Conservation (phyloP, 805 yeast species). For the Zygosaccharomyces pseudorouxii region DNA sequence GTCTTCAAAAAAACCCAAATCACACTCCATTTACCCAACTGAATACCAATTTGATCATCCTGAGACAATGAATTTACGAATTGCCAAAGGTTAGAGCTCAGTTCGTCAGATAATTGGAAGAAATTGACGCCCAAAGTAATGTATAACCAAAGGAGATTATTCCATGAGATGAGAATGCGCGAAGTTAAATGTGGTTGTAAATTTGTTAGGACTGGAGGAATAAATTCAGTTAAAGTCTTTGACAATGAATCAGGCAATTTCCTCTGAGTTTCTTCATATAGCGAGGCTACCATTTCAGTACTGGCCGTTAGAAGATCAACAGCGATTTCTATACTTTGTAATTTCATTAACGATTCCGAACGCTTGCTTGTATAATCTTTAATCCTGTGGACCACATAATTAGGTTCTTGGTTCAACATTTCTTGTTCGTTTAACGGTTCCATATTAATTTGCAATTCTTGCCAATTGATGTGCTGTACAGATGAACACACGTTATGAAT, state of each 20-base stretch:
- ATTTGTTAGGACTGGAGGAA: conserved; percentile 39
- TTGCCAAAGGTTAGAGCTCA: conserved; percentile 18
- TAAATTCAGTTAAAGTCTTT: conserved; percentile 16
- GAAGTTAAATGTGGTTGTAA: conserved; percentile 47
- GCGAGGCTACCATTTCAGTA: conserved; percentile 50
- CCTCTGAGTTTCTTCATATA: conserved; percentile 18
- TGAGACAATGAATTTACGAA: conserved; percentile 14
- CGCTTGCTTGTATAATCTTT: conserved; percentile 40
- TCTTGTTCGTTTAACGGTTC: conserved; percentile 17
- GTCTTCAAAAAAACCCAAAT: conserved; percentile 42
- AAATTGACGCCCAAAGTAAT: conserved; percentile 27
- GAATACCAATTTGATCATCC: conserved; percentile 28
- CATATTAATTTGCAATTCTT: conserved; percentile 29
- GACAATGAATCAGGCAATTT: conserved; percentile 16
- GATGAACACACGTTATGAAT: conserved; percentile 24
- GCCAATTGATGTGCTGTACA: conserved; percentile 34
- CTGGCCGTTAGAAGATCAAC: conserved; percentile 74
- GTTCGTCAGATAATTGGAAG: conserved; percentile 19
- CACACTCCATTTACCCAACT: conserved; percentile 39
- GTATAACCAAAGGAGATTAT: conserved; percentile 59
- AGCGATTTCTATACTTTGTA: conserved; percentile 63
- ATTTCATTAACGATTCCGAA: conserved; percentile 44
- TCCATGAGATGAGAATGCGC: conserved; percentile 60
- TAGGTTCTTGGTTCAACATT: conserved; percentile 13
- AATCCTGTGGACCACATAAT: conserved; percentile 26